Evolutionary conservation across 2,329 filamentous ascomycete genomes (phyloP), one percentile per base, ranked within the genome.

Genomic region (Penicillium polonicum): DNA sequence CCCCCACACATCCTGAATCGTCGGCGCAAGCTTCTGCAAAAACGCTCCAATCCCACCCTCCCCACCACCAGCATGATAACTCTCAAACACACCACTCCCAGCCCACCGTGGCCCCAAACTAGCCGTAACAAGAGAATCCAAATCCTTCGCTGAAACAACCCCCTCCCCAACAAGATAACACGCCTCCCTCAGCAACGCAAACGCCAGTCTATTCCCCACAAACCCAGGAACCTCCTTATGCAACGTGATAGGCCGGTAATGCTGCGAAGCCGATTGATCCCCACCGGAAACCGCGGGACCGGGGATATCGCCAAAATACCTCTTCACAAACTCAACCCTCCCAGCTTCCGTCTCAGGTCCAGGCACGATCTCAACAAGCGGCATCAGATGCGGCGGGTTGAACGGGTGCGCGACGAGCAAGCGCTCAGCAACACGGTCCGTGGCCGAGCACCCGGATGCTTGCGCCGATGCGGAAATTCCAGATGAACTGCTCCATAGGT

Each of bases 321-420:
- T 63, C 29, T 57, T 60, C 15, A 62, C 70, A 52, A 71, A 72
- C 5, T 67, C 67, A 9, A 71, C 62, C 7, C 60, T 41, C 27
- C 70, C 66, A 0, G 69, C 38, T 0, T 68, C 67, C 0, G 80
- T 85, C 31, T 61, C 57, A 5, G 76, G 78, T 2, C 75, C 78
- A 0, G 83, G 82, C 0, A 86, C 83, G 33, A 86, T 74, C 67
- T 87, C 84, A 2, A 86, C 70, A 1, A 87, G 65, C 0, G 84
- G 84, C 81, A 86, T 85, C 52, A 86, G 78, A 61, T 86, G 83
- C 1, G 84, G 84, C 23, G 82, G 85, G 54, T 86, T 86, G 68
- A 83, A 87, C 0, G 84, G 84, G 66, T 86, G 85, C 4, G 84
- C 82, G 1, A 86, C 80, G 0, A 86, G 60, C 3, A 87, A 66